Percentiles rank a stretch among this genome's conserved stretches.
Evolutionary conservation across 2,329 filamentous ascomycete genomes (phyloP).

Genomic region (Stachybotrys elegans): DNA sequence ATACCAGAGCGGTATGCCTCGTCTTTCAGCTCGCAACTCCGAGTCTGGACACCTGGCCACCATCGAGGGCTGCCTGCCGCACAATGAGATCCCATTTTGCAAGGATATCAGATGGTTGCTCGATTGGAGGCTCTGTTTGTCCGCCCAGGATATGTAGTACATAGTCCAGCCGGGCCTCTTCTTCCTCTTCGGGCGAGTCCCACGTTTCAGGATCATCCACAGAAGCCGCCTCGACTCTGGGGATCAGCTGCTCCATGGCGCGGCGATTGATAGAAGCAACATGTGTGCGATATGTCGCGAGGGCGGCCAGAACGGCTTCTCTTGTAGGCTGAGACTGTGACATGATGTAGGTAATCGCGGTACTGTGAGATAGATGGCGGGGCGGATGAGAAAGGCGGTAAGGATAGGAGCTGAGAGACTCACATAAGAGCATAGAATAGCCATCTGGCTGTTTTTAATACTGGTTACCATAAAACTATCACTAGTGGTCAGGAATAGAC

Average conservation of each 20-base stretch:
- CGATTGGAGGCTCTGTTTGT: not conserved
- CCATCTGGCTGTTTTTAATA: too few relatives aligned
- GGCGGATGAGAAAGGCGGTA: too few relatives aligned
- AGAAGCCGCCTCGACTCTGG: not conserved
- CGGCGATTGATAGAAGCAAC: not conserved
- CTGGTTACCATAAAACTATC: too few relatives aligned
- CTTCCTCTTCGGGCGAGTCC: not conserved
- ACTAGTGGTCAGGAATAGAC: too few relatives aligned
- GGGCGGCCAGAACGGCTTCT: not conserved
- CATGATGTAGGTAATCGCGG: too few relatives aligned
- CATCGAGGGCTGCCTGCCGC: not conserved
- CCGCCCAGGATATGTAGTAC: too few relatives aligned
- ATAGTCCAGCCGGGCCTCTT: not conserved
- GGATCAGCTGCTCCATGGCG: not conserved
- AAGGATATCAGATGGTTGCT: not conserved
- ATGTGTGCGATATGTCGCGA: not conserved
- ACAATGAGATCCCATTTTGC: not conserved
- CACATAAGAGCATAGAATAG: too few relatives aligned
- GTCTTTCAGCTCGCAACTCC: not conserved
- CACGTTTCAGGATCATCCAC: not conserved
- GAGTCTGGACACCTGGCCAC: not conserved
- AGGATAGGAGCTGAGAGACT: too few relatives aligned
- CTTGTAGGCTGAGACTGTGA: too few relatives aligned
- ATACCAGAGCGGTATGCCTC: not conserved
- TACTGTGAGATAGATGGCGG: too few relatives aligned